A percentile compares a stretch with the other conserved stretches of the same genome.
Evolutionary conservation across 805 yeast species (phyloP).

Genomic region (Henningerozyma blattae): DNA sequence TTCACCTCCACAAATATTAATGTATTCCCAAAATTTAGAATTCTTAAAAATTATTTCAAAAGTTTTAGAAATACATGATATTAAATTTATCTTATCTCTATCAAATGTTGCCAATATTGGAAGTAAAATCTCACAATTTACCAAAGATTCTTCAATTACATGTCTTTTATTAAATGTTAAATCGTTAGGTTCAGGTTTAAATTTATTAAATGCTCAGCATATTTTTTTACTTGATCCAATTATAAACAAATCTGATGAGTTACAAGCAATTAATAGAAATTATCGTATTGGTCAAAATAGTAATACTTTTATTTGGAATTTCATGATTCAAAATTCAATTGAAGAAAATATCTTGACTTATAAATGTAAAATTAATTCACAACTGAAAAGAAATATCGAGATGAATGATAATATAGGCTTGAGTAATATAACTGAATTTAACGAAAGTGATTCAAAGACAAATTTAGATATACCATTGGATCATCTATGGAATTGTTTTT

Average conservation of each 20-base stretch:
- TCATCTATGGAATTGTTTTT: slow-evolving; percentile 24
- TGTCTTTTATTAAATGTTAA: slow-evolving; percentile 79
- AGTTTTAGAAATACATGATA: slow-evolving; percentile 49
- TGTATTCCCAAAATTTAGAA: slow-evolving; percentile 85
- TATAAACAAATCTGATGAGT: slow-evolving; percentile 73
- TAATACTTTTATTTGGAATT: slow-evolving; percentile 86
- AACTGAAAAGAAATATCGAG: slow-evolving; percentile 5
- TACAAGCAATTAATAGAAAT: slow-evolving; percentile 85
- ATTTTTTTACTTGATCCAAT: slow-evolving; percentile 89
- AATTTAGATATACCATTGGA: slow-evolving; percentile 16
- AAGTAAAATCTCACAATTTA: slow-evolving; percentile 37
- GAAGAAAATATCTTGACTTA: slow-evolving; percentile 68
- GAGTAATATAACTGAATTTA: slow-evolving; percentile 5
- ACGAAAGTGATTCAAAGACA: slow-evolving; percentile 16
- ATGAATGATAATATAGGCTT: slow-evolving; percentile 1
- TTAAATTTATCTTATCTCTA: slow-evolving; percentile 29
- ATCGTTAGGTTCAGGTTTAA: slow-evolving; percentile 83
- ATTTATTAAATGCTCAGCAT: slow-evolving; percentile 84
- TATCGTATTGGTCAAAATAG: slow-evolving; percentile 84
- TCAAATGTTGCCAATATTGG: slow-evolving; percentile 29
- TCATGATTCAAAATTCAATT: slow-evolving; percentile 70
- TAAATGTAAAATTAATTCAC: slow-evolving; percentile 18
- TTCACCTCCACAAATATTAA: slow-evolving; percentile 58
- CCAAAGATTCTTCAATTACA: slow-evolving; percentile 48
- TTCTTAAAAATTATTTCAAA: slow-evolving; percentile 53